Evolutionary conservation across 108 stramenopile species (phyloP).

Genomic region (Aurantiochytrium sp.): DNA sequence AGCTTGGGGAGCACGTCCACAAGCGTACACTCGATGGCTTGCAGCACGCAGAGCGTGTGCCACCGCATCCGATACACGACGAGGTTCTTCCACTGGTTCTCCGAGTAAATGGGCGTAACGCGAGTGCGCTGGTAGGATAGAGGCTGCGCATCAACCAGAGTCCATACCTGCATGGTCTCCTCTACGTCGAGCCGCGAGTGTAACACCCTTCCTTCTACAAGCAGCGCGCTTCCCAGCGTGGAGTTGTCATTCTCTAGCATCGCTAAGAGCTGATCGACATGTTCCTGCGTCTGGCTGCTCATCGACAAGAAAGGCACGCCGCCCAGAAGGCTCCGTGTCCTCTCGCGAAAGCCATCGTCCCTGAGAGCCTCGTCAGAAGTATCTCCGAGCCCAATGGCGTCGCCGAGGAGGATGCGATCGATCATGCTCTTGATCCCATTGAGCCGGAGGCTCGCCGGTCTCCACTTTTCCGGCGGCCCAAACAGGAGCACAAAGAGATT

Average conservation of each 20-base stretch:
- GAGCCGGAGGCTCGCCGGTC: background rate
- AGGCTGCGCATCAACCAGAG: background rate
- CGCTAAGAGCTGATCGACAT: background rate
- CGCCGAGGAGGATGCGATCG: background rate
- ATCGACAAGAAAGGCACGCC: background rate
- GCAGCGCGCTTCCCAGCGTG: background rate
- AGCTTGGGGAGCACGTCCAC: background rate
- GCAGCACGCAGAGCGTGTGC: conserved; percentile 2
- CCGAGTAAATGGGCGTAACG: background rate
- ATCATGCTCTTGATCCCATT: background rate
- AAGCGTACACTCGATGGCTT: background rate
- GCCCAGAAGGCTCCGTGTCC: background rate
- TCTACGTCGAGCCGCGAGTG: background rate
- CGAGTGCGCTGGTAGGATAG: background rate
- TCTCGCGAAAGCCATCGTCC: too few species aligned
- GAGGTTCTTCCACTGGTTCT: background rate
- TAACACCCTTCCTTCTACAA: background rate
- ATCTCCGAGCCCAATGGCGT: background rate
- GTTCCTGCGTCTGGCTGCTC: background rate
- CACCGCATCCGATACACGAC: background rate
- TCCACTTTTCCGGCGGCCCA: conserved; percentile 6
- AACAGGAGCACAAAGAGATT: background rate
- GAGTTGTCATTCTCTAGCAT: background rate
- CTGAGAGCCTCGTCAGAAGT: too few species aligned
- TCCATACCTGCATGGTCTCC: background rate